Base-by-base conservation (phyloP, 352 stramenopile species). In the Phytophthora macrochlamydospora region DNA sequence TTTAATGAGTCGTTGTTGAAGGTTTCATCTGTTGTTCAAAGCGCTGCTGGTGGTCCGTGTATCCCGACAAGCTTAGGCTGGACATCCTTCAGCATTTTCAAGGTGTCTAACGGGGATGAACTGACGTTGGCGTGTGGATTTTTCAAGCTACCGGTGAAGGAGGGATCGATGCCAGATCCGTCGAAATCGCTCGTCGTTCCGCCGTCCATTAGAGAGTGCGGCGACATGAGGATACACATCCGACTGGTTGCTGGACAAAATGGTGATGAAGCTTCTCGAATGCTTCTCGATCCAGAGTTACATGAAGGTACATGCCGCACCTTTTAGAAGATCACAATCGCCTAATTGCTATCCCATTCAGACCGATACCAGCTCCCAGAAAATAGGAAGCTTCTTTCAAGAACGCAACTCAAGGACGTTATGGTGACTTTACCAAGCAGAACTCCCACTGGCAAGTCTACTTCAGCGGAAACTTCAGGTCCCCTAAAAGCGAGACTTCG, bases 101-200 rank as follows among this genome's bases (percentile, higher is more conserved):
- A 45, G 28, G 11, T 33, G 3, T 37, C 38, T 52, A 62, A 3
- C 45, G 35, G 55, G 9, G 46, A 44, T 30, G 62, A 67, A 3
- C 14, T 73, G 35, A 35, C 24, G 45, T 46, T 84, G 42, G 30
- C 24, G 28, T 51, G 51, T 24, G 78, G 80, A 1, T 69, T 50
- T 35, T 76, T 83, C 38, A 83, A 82, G 33, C 58, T 86, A 38
- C 68, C 68, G 9, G 56, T 89, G 38, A 81, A 62, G 29, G 56
- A 64, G n/a, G 71, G 78, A 33, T 69, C 72, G 9, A 69, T 80
- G 51, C 76, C 76, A 7, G 76, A 86, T 49, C 75, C 77, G 7
- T 73, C 65, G 3, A 83, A 82, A 40, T 62, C 45, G 5, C 8
- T 71, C 3, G 44, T 84, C 29, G 30, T 62, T 6, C 32, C 66